Base-by-base conservation (phyloP, 2,329 filamentous ascomycete genomes). In the Leptographium flavum region DNA sequence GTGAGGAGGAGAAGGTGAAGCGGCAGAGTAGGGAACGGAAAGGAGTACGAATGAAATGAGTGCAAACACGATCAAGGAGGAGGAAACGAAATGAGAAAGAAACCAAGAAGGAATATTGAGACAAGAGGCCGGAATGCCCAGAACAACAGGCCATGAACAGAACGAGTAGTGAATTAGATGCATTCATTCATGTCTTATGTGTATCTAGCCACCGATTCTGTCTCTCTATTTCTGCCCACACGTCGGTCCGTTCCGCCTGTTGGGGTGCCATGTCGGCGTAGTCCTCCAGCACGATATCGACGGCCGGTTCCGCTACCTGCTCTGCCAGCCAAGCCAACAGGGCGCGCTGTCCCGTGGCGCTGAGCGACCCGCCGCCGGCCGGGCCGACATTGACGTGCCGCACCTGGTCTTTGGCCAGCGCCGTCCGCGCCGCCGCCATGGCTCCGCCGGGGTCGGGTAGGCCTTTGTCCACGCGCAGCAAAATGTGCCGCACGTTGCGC, bases 401-500 rank as follows among this genome's bases (percentile, higher is more conserved):
- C 8, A 76, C 60, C 42, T 67, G 57, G 21, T 57, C 19, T 13
- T 23, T 36, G n/a, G 33, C 6, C 7, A 36, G 7, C 56, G 15
- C 53, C 46, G 1, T 58, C 59, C 52, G 68, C 65, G 1, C 30
- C 31, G 39, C 17, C 27, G 11, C 23, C 25, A 40, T 15, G 39
- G 31, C 27, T 52, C 52, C 58, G 4, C 48, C 56, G 10, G 60
- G 56, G 28, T 58, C 53, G 5, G 67, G 59, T 2, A 70, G 68
- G 64, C 65, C 68, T 31, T 54, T 56, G 42, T 51, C 54, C 19
- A 64, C 60, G 15, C 69, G 52, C 55, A 75, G 71, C n/a, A n/a
- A n/a, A n/a, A n/a, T n/a, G 3, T 65, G 35, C 25, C 67, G 58
- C 22, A 75, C 53, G 52, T 71, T 73, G 37, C 65, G 61, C 31